Evolutionary conservation across 2,329 filamentous ascomycete species (phyloP).

Genomic region (Helminthosporium solani): DNA sequence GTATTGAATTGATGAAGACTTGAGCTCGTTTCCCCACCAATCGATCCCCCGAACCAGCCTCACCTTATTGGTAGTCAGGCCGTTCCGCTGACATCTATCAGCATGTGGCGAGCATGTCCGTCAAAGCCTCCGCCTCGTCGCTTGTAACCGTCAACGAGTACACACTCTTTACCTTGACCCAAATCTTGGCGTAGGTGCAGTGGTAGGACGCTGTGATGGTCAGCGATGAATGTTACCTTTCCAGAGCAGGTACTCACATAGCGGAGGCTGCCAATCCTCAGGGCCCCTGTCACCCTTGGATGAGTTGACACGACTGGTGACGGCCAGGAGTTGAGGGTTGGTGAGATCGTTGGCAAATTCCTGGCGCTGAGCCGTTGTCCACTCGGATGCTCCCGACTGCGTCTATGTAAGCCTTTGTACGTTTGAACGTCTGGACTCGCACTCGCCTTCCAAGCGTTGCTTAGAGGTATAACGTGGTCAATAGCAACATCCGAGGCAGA

Average conservation of each 20-base stretch:
- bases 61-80: not conserved
- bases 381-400: constrained; percentile 68
- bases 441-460: constrained; percentile 73
- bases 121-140: constrained; percentile 69
- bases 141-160: constrained; percentile 68
- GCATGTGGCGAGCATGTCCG: constrained; percentile 65
- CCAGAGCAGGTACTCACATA: constrained; percentile 16
- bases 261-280: constrained; percentile 70
- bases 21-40: not conserved
- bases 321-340: constrained; percentile 74
- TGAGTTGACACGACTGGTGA: constrained; percentile 75
- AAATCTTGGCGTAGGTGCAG: constrained; percentile 76
- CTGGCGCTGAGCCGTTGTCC: constrained; percentile 66
- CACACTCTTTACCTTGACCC: constrained; percentile 75
- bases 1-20: not conserved
- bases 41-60: not conserved
- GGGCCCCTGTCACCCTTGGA: constrained; percentile 72
- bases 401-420: not conserved
- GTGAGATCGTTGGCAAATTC: constrained; percentile 75
- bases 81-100: constrained; percentile 27
- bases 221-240: no score
- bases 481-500: constrained; percentile 72
- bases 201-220: constrained; percentile 58
- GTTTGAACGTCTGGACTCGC: not conserved
- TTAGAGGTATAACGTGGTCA: constrained; percentile 79